These are phyloP conservation scores for Colletotrichum sp. DNA, from an alignment of 2,329 filamentous ascomycete species.

Conservation along the genomic window DNA sequence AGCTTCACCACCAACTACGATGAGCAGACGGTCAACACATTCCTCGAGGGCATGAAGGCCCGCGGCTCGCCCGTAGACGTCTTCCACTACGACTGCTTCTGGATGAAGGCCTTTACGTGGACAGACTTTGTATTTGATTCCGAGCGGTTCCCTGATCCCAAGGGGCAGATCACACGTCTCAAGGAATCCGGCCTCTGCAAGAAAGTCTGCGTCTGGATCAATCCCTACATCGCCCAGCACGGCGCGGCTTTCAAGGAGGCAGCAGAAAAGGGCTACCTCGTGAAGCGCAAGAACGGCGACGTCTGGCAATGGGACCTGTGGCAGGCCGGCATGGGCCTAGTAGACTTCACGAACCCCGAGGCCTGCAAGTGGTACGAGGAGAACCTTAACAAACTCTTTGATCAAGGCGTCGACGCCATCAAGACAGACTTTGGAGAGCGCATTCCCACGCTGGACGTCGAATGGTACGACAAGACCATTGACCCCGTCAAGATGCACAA, in stretches of 20 bases:
- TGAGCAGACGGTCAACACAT: slow-evolving; percentile 69
- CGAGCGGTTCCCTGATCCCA: slow-evolving; percentile 72
- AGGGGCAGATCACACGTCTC: slow-evolving; percentile 66
- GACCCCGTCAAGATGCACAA: slow-evolving; percentile 77
- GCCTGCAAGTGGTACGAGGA: slow-evolving; percentile 69
- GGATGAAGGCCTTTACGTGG: slow-evolving; percentile 78
- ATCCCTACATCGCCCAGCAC: slow-evolving; percentile 75
- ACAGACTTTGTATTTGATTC: slow-evolving; percentile 76
- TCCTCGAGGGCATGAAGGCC: slow-evolving; percentile 72
- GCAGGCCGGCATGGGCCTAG: slow-evolving; percentile 78
- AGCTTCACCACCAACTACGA: slow-evolving; percentile 78
- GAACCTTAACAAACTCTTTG: slow-evolving; percentile 68
- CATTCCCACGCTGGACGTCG: slow-evolving; percentile 68
- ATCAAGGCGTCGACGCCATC: slow-evolving; percentile 73
- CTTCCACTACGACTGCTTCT: slow-evolving; percentile 81
- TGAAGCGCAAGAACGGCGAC: slow-evolving; percentile 72
- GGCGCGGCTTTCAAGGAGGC: slow-evolving; percentile 70
- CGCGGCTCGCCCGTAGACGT: slow-evolving; percentile 71
- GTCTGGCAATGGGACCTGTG: slow-evolving; percentile 80
- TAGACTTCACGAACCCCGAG: slow-evolving; percentile 76
- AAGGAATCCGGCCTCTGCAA: slow-evolving; percentile 65
- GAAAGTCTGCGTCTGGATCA: slow-evolving; percentile 79
- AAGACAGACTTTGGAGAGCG: slow-evolving; percentile 81
- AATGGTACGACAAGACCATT: slow-evolving; percentile 63
- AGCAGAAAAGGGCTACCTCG: slow-evolving; percentile 69